phyloP scores from a whole-genome alignment of 192 early-diverging fungal genomes.

The Entomortierella lignicola region DNA sequence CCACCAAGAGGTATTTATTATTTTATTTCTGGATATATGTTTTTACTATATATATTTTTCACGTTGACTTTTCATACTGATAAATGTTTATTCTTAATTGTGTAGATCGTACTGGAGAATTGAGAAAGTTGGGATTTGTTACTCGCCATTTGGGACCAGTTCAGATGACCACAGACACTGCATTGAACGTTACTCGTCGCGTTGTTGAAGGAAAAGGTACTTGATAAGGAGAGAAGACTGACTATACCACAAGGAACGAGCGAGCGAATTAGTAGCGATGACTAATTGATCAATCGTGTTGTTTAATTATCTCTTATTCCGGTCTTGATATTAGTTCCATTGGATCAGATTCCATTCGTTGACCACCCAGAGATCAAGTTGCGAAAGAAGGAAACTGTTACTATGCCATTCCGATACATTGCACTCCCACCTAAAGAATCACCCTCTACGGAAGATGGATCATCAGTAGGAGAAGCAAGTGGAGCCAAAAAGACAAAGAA shows the following conservation, averaged over 20 bases:
- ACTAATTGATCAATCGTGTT: too few species aligned
- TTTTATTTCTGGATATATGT: too few species aligned
- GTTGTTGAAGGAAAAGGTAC: slow-evolving; percentile 74
- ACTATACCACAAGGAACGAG: too few species aligned
- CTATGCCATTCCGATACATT: slow-evolving; percentile 87
- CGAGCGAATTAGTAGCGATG: too few species aligned
- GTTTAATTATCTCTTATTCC: too few species aligned
- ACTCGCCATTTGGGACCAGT: slow-evolving; percentile 77
- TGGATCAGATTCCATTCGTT: slow-evolving; percentile 74
- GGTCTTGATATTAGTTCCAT: slow-evolving; percentile 55
- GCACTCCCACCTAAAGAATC: slow-evolving; percentile 49
- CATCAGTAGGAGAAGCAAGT: not conserved
- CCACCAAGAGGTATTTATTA: slow-evolving; percentile 71
- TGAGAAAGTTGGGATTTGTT: slow-evolving; percentile 77
- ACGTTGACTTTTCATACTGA: too few species aligned
- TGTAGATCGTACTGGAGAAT: slow-evolving; percentile 64
- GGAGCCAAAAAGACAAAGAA: slow-evolving; percentile 52
- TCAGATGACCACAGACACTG: slow-evolving; percentile 92
- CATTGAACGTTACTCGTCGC: slow-evolving; percentile 75
- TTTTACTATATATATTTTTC: too few species aligned
- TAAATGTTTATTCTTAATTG: too few species aligned
- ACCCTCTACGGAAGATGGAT: too few species aligned
- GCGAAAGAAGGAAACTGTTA: slow-evolving; percentile 74
- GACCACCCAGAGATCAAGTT: slow-evolving; percentile 81
- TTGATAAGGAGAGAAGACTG: too few species aligned